Conservation (phyloP, 768 basidiomycete species). For the Collybiopsis confluens region DNA sequence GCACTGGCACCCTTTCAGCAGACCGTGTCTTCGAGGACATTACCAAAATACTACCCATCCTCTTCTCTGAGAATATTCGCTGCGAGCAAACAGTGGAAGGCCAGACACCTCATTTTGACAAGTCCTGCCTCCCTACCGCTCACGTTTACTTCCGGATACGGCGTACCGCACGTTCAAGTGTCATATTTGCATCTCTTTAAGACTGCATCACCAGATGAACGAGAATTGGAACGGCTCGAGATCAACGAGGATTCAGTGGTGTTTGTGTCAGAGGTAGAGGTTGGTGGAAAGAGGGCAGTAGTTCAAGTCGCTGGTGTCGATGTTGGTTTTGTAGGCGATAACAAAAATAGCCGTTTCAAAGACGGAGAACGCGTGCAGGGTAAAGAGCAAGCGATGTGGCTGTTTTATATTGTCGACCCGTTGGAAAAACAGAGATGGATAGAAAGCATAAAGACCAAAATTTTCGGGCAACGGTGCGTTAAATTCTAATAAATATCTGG, state of each 20-base stretch:
- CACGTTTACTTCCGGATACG: background rate
- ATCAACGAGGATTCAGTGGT: constrained; percentile 77
- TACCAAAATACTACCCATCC: constrained; percentile 68
- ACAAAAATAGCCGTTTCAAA: constrained; percentile 34
- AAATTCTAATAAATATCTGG: background rate
- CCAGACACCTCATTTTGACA: constrained; percentile 57
- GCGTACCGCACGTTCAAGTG: background rate
- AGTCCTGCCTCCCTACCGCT: constrained; percentile 29
- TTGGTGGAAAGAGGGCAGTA: constrained; percentile 43
- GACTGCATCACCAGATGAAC: constrained; percentile 49
- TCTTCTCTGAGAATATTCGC: constrained; percentile 70
- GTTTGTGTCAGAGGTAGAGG: constrained; percentile 57
- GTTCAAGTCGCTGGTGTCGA: constrained; percentile 68
- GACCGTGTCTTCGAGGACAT: constrained; percentile 34
- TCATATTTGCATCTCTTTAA: constrained; percentile 74
- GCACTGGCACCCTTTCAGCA: constrained; percentile 50
- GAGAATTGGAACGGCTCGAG: constrained; percentile 68
- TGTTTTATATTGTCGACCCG: constrained; percentile 60
- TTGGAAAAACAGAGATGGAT: constrained; percentile 75
- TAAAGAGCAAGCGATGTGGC: constrained; percentile 59
- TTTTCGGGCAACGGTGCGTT: constrained; percentile 64
- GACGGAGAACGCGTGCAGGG: constrained; percentile 29
- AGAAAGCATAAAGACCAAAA: constrained; percentile 63
- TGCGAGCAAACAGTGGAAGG: constrained; percentile 70
- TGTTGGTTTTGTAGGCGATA: constrained; percentile 43